Base-by-base conservation (phyloP, 1,284 basidiomycete species). In the Coniferiporia sulphurascens region DNA sequence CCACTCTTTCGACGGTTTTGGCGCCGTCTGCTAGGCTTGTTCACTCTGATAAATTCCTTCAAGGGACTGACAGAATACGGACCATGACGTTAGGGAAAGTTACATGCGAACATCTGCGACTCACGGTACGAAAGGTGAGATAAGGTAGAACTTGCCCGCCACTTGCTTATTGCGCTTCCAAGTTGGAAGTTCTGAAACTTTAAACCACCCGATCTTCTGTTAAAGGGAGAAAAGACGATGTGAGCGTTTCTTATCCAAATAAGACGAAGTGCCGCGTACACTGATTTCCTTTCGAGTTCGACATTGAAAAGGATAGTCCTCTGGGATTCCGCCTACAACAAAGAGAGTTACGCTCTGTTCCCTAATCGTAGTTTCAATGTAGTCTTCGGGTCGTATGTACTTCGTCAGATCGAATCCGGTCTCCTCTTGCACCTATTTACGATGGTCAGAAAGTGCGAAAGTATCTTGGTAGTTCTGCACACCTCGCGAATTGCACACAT, bases 261-360 rank as follows among this genome's bases (percentile, higher is more conserved):
- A 36, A 36, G 45, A 35, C 15, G 9, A 57, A 52, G 36, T 48
- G 76, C 10, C n/a, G 50, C 61, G 53, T 78, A 98, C 95, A 68
- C 95, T 97, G 68, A 99, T 99, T 78, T 99, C 97, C 74, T 98
- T 98, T 62, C 96, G 81, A 2, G 97, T 99, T 73, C 89, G 87
- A 4, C 97, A 97, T 73, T 93, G 84, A 75, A 99, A 98, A 12
- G 81, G 79, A 63, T 87, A 97, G 67, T 89, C 84, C 73, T 98
- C 95, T 56, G 90, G 85, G n/a, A 99, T 86, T 48, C 88, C 89
- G 19, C 89, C 83, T 22, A 98, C 92, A 67, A 99, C 87, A 74
- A 90, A 99, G 63, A 99, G 78, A 41, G 94, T 93, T 58, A 99
- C 90, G 64, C 82, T 83, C 70, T 95, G 92, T 66, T 96, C 94